Evolutionary conservation across 1,284 basidiomycete genomes (phyloP).

Genomic region (Puccinia hordei): DNA sequence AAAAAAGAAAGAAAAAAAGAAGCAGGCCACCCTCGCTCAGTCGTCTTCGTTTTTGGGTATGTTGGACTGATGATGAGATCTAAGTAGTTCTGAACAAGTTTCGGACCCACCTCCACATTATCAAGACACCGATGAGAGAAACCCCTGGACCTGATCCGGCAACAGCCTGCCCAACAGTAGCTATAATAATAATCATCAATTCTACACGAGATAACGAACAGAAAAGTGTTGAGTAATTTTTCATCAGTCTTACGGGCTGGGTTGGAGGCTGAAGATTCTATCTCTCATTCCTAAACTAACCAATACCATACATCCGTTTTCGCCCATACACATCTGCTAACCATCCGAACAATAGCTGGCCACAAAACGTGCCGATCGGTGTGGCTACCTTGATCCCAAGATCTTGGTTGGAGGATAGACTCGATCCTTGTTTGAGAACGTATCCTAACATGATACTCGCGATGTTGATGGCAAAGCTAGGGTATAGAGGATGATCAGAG

Average conservation of each 20-base stretch:
- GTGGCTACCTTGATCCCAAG: conserved; percentile 71
- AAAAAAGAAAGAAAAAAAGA: neutral
- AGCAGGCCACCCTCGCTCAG: neutral
- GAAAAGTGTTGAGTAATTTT: neutral
- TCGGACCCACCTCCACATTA: conserved; percentile 69
- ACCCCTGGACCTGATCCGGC: conserved; percentile 67
- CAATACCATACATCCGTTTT: conserved; percentile 71
- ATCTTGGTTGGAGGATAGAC: conserved; percentile 67
- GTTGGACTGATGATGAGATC: neutral
- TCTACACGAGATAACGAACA: conserved; percentile 5
- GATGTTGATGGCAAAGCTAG: conserved; percentile 72
- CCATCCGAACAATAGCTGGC: conserved; percentile 71
- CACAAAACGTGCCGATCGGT: conserved; percentile 62
- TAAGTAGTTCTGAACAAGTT: neutral
- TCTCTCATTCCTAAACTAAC: conserved; percentile 42
- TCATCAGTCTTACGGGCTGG: conserved; percentile 58
- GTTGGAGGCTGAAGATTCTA: neutral
- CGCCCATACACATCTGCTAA: conserved; percentile 72
- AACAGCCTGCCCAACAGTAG: conserved; percentile 63
- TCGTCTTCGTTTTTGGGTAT: conserved; percentile 50
- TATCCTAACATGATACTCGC: conserved; percentile 75
- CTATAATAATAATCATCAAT: conserved; percentile 60
- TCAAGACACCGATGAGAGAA: conserved; percentile 71
- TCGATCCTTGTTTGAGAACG: conserved; percentile 68
- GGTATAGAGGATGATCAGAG: conserved; percentile 4